Base-by-base conservation (phyloP, 2,329 filamentous ascomycete species). In the Neonectria ditissima region DNA sequence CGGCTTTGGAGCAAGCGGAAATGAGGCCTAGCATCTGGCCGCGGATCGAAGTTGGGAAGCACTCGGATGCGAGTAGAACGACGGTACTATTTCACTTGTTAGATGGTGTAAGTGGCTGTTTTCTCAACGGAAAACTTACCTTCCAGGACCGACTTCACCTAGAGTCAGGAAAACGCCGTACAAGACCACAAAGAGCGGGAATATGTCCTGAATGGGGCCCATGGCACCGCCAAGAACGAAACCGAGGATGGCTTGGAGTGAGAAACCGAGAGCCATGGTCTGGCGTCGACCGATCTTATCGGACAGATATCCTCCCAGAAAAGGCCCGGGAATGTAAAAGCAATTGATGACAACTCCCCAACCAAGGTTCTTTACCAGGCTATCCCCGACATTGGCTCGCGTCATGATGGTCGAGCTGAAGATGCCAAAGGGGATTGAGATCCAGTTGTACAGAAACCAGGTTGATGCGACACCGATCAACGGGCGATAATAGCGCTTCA, bases 401-500 rank as follows among this genome's bases (percentile, higher is more conserved):
- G 74, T 73, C 54, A 86, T 80, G 61, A 87, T 86, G 22, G 84
- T 85, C 0, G 83, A 83, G 59, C 81, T 82, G 73, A 87, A 87
- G 28, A 87, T 80, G 9, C 84, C 84, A 64, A 87, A 86, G 0
- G 85, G 85, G 55, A 85, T 83, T 0, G 82, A 82, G 43, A 87
- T 82, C 71, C 82, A 88, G 69, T 88, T 84, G 71, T 87, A 82
- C 26, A 80, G 72, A 70, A 86, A 86, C 84, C 84, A 87, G 10
- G 81, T 79, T 1, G 80, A 64, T 2, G 83, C 79, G 7, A 80
- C 79, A 14, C 85, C 84, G 4, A 86, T 69, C 45, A 87, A 73
- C 0, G 82, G 81, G 4, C 81, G 78, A 77, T 81, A 86, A 65
- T 87, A 84, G 32, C 80, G 77, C 65, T 80, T 82, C 20, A 84